A percentile compares a stretch with the other conserved stretches of the same genome.
Evolutionary conservation across 164 flowering plant genomes (phyloP).

Genomic region (Amborella trichopoda): DNA sequence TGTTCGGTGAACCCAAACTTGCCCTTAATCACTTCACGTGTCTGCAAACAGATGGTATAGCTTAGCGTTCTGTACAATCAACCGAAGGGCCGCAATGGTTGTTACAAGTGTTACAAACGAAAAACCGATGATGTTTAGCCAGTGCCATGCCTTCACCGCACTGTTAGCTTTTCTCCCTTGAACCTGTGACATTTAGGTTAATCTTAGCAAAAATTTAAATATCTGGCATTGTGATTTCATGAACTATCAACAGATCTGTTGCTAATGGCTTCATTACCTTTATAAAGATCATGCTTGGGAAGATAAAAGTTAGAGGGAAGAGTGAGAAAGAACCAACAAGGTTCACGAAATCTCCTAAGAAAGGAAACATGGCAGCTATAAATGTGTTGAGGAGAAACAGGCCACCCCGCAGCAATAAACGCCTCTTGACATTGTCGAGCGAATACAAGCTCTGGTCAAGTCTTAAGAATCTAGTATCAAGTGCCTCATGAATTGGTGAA

Average conservation of each 20-base stretch:
- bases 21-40: too few relatives aligned
- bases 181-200: too few relatives aligned
- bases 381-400: conserved; percentile 27
- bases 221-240: too few relatives aligned
- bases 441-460: conserved; percentile 20
- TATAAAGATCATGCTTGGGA: conserved; percentile 49
- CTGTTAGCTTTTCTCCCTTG: conserved; percentile 6
- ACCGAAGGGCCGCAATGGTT: conserved; percentile 6
- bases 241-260: too few relatives aligned
- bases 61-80: conserved; percentile 5
- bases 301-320: conserved; percentile 37
- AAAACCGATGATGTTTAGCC: conserved; percentile 6
- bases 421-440: conserved; percentile 20
- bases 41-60: conserved; percentile 9
- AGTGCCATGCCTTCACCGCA: conserved; percentile 6
- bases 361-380: conserved; percentile 38
- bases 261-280: too few relatives aligned
- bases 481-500: conserved; percentile 41
- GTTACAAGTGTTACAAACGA: conserved; percentile 8
- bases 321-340: conserved; percentile 38
- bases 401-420: conserved; percentile 18
- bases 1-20: too few relatives aligned
- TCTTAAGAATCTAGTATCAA: conserved; percentile 39
- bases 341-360: conserved; percentile 54
- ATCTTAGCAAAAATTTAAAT: too few relatives aligned